These are phyloP conservation scores for Tricholoma bakamatsutake DNA, from an alignment of 768 basidiomycete species.

Conservation along the genomic window DNA sequence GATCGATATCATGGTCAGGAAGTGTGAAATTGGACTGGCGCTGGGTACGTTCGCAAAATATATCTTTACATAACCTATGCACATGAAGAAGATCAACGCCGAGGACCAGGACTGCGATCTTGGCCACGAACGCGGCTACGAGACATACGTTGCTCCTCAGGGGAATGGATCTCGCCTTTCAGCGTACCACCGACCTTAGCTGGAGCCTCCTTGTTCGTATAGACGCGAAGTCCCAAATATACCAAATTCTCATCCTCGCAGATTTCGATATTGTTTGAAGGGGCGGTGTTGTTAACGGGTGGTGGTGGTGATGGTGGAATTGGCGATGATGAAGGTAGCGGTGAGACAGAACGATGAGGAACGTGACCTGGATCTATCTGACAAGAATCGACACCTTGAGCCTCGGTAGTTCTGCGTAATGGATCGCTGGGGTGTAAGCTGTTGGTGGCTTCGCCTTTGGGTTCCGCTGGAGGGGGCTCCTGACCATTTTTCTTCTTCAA, in stretches of 20 bases:
- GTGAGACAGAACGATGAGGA: background rate
- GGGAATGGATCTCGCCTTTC: background rate
- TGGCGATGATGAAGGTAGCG: background rate
- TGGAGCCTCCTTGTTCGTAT: slow-evolving; percentile 40
- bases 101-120: background rate
- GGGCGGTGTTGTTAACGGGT: background rate
- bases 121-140: background rate
- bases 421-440: background rate
- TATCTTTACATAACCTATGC: background rate
- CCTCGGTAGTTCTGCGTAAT: slow-evolving; percentile 1
- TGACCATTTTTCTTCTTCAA: slow-evolving; percentile 19
- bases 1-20: no score
- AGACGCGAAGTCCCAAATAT: slow-evolving; percentile 34
- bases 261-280: slow-evolving; percentile 9
- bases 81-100: background rate
- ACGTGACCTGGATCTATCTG: slow-evolving; percentile 10
- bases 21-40: no score
- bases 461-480: background rate
- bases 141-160: background rate
- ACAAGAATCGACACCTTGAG: slow-evolving; percentile 7
- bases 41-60: no score
- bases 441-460: background rate
- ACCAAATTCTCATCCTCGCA: slow-evolving; percentile 33
- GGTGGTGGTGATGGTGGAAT: slow-evolving; percentile 2
- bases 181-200: slow-evolving; percentile 25